These are phyloP conservation scores for Trypanosomatidae sp. DNA, from an alignment of 208 protist genomes.

Conservation along the genomic window DNA sequence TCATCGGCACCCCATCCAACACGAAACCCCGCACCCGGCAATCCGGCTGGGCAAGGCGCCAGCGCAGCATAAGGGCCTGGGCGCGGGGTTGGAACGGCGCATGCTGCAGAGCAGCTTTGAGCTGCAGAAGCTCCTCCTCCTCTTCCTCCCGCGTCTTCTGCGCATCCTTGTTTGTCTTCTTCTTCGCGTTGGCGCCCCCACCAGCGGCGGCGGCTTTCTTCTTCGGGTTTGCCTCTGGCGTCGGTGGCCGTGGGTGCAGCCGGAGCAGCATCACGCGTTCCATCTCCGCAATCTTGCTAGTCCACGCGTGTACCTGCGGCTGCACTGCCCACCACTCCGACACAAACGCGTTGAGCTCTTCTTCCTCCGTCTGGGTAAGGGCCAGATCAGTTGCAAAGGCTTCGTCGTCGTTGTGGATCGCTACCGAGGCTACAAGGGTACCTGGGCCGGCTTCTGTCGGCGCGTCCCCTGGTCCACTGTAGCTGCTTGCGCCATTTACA, in stretches of 20 bases:
- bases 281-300: slow-evolving; percentile 67
- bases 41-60: slow-evolving; percentile 78
- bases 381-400: slow-evolving; percentile 23
- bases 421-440: neutral
- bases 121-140: slow-evolving; percentile 64
- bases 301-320: slow-evolving; percentile 44
- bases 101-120: slow-evolving; percentile 54
- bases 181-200: slow-evolving; percentile 23
- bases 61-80: slow-evolving; percentile 88
- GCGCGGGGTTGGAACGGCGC: slow-evolving; percentile 80
- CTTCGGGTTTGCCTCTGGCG: slow-evolving; percentile 68
- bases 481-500: neutral
- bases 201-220: slow-evolving; percentile 28
- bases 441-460: neutral
- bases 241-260: slow-evolving; percentile 35
- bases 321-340: slow-evolving; percentile 58
- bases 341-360: slow-evolving; percentile 57
- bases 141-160: slow-evolving; percentile 68
- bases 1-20: slow-evolving; percentile 90
- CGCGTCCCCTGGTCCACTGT: neutral
- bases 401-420: slow-evolving; percentile 14
- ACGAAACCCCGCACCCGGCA: slow-evolving; percentile 94
- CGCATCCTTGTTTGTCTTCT: slow-evolving; percentile 44
- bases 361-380: slow-evolving; percentile 59
- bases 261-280: slow-evolving; percentile 73